Evolutionary conservation across 2,329 filamentous ascomycete genomes (phyloP).

Genomic region (Byssothecium circinans): DNA sequence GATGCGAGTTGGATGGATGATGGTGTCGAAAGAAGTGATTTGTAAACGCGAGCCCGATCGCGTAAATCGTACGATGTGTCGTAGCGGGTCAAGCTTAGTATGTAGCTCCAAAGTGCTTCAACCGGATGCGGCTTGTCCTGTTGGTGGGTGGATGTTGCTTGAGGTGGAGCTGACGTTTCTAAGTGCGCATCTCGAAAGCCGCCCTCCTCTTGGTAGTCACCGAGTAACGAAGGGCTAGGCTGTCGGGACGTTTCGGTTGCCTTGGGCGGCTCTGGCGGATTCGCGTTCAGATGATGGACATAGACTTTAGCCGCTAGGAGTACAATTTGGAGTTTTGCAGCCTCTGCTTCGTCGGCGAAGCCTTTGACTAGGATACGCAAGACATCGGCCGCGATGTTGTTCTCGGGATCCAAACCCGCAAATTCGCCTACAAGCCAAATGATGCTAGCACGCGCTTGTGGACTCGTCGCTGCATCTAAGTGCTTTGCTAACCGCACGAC

Average conservation of each 20-base stretch:
- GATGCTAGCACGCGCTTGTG: conserved; percentile 88
- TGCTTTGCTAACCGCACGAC: conserved; percentile 89
- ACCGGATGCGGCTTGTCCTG: conserved; percentile 65
- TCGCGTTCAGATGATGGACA: conserved; percentile 77
- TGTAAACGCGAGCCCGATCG: conserved; percentile 87
- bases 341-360: conserved; percentile 80
- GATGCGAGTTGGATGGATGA: conserved; percentile 79
- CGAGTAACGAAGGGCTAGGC: conserved; percentile 24
- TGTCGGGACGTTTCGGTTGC: conserved; percentile 25
- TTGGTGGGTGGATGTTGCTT: conserved; percentile 16
- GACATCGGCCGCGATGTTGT: conserved; percentile 92
- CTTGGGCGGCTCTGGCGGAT: conserved; percentile 45
- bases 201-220: conserved; percentile 36
- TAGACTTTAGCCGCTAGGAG: conserved; percentile 96
- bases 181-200: conserved; percentile 36
- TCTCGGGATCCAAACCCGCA: conserved; percentile 73
- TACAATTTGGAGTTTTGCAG: conserved; percentile 87
- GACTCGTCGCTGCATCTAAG: conserved; percentile 82
- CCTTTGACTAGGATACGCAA: conserved; percentile 83
- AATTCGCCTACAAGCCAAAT: conserved; percentile 98
- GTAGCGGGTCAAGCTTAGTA: conserved; percentile 82
- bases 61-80: conserved; percentile 94
- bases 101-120: conserved; percentile 79
- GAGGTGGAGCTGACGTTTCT: conserved; percentile 15
- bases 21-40: conserved; percentile 76